Evolutionary conservation across 805 yeast species (phyloP).

Genomic region (Starmerella asiatica): DNA sequence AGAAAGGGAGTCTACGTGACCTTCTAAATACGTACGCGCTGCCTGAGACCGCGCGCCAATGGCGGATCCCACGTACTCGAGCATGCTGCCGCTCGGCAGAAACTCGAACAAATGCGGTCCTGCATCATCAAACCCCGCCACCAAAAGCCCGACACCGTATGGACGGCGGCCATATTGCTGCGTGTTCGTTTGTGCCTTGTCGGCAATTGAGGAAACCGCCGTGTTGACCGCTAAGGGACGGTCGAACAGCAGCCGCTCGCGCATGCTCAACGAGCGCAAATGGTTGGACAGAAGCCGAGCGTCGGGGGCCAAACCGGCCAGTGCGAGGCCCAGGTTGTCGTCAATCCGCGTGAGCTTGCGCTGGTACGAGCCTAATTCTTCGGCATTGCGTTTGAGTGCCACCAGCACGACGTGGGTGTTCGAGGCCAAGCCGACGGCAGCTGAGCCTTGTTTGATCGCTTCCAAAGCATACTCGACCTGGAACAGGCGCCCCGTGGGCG

Average conservation of each 20-base stretch:
- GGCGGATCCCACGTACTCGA: slow-evolving; percentile 86
- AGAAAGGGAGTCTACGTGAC: slow-evolving; percentile 58
- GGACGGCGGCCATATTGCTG: slow-evolving; percentile 95
- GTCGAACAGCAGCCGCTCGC: slow-evolving; percentile 69
- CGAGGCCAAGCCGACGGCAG: slow-evolving; percentile 87
- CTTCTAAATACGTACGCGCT: slow-evolving; percentile 88
- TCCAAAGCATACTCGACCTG: slow-evolving; percentile 82
- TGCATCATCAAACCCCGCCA: slow-evolving; percentile 82
- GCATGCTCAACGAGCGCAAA: slow-evolving; percentile 82
- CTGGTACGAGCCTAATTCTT: slow-evolving; percentile 93
- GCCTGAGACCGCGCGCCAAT: slow-evolving; percentile 99
- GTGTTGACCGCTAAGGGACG: slow-evolving; percentile 71
- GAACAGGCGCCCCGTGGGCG: slow-evolving; percentile 86
- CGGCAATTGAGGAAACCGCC: slow-evolving; percentile 78
- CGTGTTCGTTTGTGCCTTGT: slow-evolving; percentile 93
- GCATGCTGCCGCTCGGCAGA: slow-evolving; percentile 86
- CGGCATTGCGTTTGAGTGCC: slow-evolving; percentile 91
- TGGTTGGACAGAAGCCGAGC: slow-evolving; percentile 86
- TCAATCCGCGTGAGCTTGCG: slow-evolving; percentile 86
- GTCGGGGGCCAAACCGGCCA: slow-evolving; percentile 97
- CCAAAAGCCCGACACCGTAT: slow-evolving; percentile 88
- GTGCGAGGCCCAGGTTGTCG: slow-evolving; percentile 84
- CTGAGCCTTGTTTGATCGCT: slow-evolving; percentile 96
- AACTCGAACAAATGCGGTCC: slow-evolving; percentile 93
- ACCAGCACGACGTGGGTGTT: slow-evolving; percentile 79